Evolutionary conservation across 2,329 filamentous ascomycete genomes (phyloP).

Genomic region (Penicillium psychrosexuale): DNA sequence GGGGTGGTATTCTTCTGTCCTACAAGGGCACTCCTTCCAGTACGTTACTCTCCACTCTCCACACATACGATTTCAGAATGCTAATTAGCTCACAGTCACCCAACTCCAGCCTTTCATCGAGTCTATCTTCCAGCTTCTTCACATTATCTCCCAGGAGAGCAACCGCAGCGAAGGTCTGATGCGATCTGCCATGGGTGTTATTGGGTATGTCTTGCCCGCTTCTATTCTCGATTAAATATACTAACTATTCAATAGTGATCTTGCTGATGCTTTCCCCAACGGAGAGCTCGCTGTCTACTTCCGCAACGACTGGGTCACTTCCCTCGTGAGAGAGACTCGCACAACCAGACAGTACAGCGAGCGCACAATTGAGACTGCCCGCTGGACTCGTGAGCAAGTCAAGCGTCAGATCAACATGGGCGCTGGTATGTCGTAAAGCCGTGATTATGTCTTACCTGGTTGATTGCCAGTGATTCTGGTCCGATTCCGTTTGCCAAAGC

Average conservation of each 20-base stretch:
- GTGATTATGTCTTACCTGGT: conserved; percentile 5
- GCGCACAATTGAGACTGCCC: conserved; percentile 88
- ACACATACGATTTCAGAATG: neutral
- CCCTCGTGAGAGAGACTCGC: conserved; percentile 88
- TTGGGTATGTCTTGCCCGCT: conserved; percentile 65
- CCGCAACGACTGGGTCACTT: conserved; percentile 85
- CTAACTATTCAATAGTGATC: conserved; percentile 63
- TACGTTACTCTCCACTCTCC: conserved; percentile 20
- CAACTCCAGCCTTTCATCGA: conserved; percentile 74
- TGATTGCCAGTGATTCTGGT: neutral
- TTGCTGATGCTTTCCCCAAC: conserved; percentile 88
- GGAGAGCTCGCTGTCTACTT: conserved; percentile 82
- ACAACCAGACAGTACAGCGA: conserved; percentile 79
- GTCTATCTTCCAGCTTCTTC: conserved; percentile 82
- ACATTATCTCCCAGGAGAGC: conserved; percentile 72
- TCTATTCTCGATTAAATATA: conserved; percentile 1
- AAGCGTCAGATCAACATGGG: conserved; percentile 68
- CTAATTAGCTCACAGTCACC: conserved; percentile 52
- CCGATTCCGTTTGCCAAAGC: neutral
- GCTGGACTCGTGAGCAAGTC: conserved; percentile 96
- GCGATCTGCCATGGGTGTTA: conserved; percentile 93
- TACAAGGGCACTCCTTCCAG: conserved; percentile 67
- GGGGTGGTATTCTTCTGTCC: conserved; percentile 93
- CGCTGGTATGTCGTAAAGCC: conserved; percentile 39
- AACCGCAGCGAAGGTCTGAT: conserved; percentile 91